Evolutionary conservation across 352 stramenopile species (phyloP), one percentile per base, ranked within the genome.

Genomic region (Lagenidium sp.): DNA sequence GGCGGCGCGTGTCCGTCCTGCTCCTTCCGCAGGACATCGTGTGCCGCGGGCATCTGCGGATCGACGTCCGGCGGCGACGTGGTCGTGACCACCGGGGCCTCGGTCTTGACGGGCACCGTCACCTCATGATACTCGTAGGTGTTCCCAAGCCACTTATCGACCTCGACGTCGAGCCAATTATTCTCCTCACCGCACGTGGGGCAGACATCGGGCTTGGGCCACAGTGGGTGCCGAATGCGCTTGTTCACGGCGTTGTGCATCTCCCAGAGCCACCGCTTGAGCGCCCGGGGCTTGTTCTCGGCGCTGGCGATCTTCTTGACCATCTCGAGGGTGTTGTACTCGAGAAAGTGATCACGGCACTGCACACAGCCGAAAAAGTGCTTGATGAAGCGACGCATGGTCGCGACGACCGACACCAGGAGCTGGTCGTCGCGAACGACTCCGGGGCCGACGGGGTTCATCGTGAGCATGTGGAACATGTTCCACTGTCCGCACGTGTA

Each of bases 401-500:
- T 77, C 41, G 69, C 75, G 16, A 81, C 67, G 12, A 91, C 75
- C 32, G 68, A 75, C 10, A 87, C 68, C 44, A 85, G 52, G 5
- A 85, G 54, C 41, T 87, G 70, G 31, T 50, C 50, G 15, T 40
- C 69, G 16, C 68, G 68, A 10, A 53, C 34, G 1, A 51, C 58
- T 1, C 46, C 59, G 49, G 72, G 65, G 2, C 55, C 8, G 28
- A 32, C 57, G 7, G 70, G 75, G 41, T 85, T 86, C 55, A 91
- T 65, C 15, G 72, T 88, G 43, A 91, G 51, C 75, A 91, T 82
- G 64, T 91, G 78, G 56, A 91, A 91, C 70, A 91, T 85, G 35
- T 68, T 91, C 78, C 78, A 91, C 56, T 91, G 78, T 1, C 78
- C 78, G 39, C 78, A 91, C 32, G 78, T 91, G 54, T 91, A 91